Evolutionary conservation across 2,329 filamentous ascomycete species (phyloP), one percentile per base, ranked within the genome.

Genomic region (Fusarium scirpi): DNA sequence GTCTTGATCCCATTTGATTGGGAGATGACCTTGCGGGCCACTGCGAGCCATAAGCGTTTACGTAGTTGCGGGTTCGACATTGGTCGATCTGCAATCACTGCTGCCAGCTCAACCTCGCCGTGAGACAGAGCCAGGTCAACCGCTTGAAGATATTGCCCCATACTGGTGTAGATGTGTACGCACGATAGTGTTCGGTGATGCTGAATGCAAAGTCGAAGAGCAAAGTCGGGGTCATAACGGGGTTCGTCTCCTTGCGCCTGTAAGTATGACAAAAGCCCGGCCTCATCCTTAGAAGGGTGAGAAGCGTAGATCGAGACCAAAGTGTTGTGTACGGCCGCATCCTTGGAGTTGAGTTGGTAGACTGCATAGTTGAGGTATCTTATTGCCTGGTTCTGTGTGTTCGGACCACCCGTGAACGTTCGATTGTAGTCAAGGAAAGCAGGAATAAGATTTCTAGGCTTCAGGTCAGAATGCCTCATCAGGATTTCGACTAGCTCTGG

Each of bases 131-230:
- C 96, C 7, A 99, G 87, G 76, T 97, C 93, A 6, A 99, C 96
- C 2, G 95, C 95, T 79, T 97, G 93, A 20, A 93, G 88, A 77
- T 97, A 98, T 79, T 98, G 94, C 1, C 92, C 92, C 95, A 99
- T 99, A 66, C 91, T 92, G 59, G 92, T 97, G 84, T 98, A 99
- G 68, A 99, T 98, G 80, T 98, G 94, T 8, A 98, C 95, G 77
- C 94, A 97, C 16, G 94, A 97, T 69, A 97, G 90, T 2, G 98
- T 94, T 46, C 96, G 92, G 72, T 94, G 91, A 81, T 99, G 91
- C 75, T 98, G 92, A 71, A 99, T 98, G 81, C 96, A 99, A 15
- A 98, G 87, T 15, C 96, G 92, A 30, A 99, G 89, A 2, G 96
- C 96, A 80, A 99, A 99, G 80, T 99, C 96, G 4, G 94, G 93